Evolutionary conservation across 2,329 filamentous ascomycete genomes (phyloP).

Genomic region (Plenodomus tracheiphilus): DNA sequence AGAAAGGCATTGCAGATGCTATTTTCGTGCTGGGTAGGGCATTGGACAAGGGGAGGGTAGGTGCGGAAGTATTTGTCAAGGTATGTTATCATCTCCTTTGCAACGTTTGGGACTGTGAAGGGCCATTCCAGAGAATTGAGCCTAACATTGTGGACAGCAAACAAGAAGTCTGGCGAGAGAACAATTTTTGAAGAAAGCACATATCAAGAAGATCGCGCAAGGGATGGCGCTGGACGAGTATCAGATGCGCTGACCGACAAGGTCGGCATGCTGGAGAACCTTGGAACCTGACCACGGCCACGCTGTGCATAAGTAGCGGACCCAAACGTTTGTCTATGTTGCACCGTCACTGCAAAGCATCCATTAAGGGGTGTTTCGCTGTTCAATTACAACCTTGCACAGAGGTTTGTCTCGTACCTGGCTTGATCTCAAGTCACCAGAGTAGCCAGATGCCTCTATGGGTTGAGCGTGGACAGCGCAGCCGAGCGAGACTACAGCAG

Average conservation of each 20-base stretch:
- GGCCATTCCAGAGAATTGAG: no score
- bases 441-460: not conserved
- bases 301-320: not conserved
- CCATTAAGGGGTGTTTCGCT: no score
- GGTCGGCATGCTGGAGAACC: no score
- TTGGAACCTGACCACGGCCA: not conserved
- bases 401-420: no score
- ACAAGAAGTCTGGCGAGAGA: conserved; percentile 75
- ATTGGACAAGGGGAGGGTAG: conserved; percentile 72
- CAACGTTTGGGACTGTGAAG: no score
- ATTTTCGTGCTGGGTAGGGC: conserved; percentile 80
- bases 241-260: conserved; percentile 27
- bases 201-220: conserved; percentile 74
- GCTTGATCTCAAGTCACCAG: no score
- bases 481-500: not conserved
- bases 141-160: conserved; percentile 42
- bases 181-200: conserved; percentile 81
- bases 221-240: conserved; percentile 69
- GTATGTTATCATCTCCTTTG: conserved; percentile 46
- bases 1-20: conserved; percentile 81
- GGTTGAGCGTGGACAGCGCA: not conserved
- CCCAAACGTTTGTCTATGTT: no score
- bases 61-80: conserved; percentile 75
- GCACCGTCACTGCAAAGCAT: no score
- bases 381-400: no score